Conservation (phyloP, 164 flowering plant species). For the Vitis rupestris region DNA sequence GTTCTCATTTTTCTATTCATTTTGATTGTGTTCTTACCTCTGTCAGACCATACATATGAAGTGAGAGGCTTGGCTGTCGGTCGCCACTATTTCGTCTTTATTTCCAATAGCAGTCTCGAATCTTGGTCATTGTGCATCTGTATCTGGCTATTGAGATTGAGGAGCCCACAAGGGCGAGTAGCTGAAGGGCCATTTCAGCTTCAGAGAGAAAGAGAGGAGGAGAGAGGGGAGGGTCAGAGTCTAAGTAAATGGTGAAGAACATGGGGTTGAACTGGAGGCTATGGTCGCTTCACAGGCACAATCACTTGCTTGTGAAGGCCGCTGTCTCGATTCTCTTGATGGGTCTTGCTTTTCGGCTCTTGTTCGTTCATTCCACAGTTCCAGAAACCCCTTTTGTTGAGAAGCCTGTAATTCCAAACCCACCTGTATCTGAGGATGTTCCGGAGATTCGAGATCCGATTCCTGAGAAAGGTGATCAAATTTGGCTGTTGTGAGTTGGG, state of each 20-base stretch:
- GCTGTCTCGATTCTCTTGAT: slow-evolving; percentile 28
- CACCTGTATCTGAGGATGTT: slow-evolving; percentile 7
- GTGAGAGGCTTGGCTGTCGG: no score
- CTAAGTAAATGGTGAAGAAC: slow-evolving; percentile 8
- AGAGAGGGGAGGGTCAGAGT: not conserved
- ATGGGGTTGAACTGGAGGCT: slow-evolving; percentile 29
- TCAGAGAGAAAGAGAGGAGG: not conserved
- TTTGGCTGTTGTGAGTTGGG: not conserved
- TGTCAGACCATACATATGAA: no score
- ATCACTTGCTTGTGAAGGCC: slow-evolving; percentile 28
- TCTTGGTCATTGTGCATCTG: no score
- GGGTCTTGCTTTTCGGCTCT: slow-evolving; percentile 41
- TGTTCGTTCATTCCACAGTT: slow-evolving; percentile 20
- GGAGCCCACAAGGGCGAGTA: not conserved
- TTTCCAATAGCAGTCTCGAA: no score
- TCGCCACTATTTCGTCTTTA: no score
- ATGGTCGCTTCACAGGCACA: slow-evolving; percentile 27
- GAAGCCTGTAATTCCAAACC: slow-evolving; percentile 6
- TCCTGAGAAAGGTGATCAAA: slow-evolving; percentile 22
- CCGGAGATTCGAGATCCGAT: slow-evolving; percentile 23
- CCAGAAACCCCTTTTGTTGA: slow-evolving; percentile 22
- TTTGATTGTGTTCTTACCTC: no score
- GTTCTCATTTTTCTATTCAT: no score
- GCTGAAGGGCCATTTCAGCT: not conserved
- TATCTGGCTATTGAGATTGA: no score